Conservation (phyloP, 2,329 filamentous ascomycete genomes). For the Aureobasidium sp. region DNA sequence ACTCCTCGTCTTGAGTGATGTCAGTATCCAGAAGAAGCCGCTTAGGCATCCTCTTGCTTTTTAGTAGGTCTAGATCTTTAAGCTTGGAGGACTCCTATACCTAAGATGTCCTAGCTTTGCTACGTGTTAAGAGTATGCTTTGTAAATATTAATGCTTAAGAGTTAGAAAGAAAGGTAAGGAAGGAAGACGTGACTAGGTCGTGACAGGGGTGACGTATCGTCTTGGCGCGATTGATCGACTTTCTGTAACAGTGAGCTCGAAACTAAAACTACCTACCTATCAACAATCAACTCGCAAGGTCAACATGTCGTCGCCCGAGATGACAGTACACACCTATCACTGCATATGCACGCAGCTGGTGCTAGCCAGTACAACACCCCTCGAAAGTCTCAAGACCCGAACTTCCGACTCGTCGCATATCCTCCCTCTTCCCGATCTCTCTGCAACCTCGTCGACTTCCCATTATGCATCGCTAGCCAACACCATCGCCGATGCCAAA, state of each 20-base stretch:
- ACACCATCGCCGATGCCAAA: conserved; percentile 41
- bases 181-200: not conserved
- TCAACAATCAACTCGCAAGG: not conserved
- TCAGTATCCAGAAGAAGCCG: not conserved
- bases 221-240: not conserved
- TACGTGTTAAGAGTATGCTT: not conserved
- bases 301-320: conserved; percentile 2
- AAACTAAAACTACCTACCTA: not conserved
- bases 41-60: not conserved
- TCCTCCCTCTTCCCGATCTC: conserved; percentile 5
- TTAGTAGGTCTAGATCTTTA: not conserved
- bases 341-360: conserved; percentile 60
- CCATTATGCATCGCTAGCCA: conserved; percentile 48
- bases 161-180: not conserved
- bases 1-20: not conserved
- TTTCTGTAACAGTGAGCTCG: not conserved
- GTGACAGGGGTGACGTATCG: not conserved
- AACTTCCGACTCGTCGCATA: not conserved
- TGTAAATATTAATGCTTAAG: not conserved
- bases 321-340: conserved; percentile 47
- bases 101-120: not conserved
- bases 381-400: conserved; percentile 31
- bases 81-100: not conserved
- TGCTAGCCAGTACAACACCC: conserved; percentile 52
- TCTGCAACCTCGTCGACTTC: not conserved